Conservation (phyloP, 2,329 filamentous ascomycete genomes). For the Ciborinia camelliae region DNA sequence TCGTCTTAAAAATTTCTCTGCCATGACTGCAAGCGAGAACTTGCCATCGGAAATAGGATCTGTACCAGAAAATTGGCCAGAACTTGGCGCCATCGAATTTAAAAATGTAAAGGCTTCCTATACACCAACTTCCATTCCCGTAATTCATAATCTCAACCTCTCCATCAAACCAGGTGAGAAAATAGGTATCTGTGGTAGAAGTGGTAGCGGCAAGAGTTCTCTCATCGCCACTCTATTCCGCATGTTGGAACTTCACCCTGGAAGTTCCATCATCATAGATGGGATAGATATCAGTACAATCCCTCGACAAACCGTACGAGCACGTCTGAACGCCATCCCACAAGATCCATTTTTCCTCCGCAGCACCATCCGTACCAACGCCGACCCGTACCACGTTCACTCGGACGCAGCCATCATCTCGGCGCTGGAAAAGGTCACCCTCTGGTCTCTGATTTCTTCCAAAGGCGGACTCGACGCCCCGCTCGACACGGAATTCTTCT, state of each 20-base stretch:
- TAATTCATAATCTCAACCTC: slow-evolving; percentile 39
- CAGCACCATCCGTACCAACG: slow-evolving; percentile 47
- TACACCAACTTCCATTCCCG: slow-evolving; percentile 26
- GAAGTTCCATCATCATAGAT: slow-evolving; percentile 45
- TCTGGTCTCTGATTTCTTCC: slow-evolving; percentile 24
- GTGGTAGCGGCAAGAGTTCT: slow-evolving; percentile 43
- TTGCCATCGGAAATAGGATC: slow-evolving; percentile 20
- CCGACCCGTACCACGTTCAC: slow-evolving; percentile 43
- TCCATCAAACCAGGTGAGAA: slow-evolving; percentile 53
- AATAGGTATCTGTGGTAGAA: slow-evolving; percentile 48
- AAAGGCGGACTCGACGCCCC: slow-evolving; percentile 29
- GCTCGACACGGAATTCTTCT: slow-evolving; percentile 64
- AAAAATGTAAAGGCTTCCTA: slow-evolving; percentile 36
- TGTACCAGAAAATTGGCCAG: slow-evolving; percentile 29
- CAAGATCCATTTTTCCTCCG: slow-evolving; percentile 52
- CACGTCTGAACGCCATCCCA: slow-evolving; percentile 41
- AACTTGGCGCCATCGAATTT: slow-evolving; percentile 37
- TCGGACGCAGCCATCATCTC: slow-evolving; percentile 43
- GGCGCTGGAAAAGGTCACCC: slow-evolving; percentile 45
- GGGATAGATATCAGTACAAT: slow-evolving; percentile 45
- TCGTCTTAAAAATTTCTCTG: slow-evolving; percentile 25
- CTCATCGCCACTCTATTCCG: slow-evolving; percentile 49
- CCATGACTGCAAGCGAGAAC: slow-evolving; percentile 25
- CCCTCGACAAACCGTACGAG: slow-evolving; percentile 45
- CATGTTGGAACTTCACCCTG: slow-evolving; percentile 45